Base-by-base conservation (phyloP, 495 filamentous ascomycete genomes). In the Penicillium bialowiezense region DNA sequence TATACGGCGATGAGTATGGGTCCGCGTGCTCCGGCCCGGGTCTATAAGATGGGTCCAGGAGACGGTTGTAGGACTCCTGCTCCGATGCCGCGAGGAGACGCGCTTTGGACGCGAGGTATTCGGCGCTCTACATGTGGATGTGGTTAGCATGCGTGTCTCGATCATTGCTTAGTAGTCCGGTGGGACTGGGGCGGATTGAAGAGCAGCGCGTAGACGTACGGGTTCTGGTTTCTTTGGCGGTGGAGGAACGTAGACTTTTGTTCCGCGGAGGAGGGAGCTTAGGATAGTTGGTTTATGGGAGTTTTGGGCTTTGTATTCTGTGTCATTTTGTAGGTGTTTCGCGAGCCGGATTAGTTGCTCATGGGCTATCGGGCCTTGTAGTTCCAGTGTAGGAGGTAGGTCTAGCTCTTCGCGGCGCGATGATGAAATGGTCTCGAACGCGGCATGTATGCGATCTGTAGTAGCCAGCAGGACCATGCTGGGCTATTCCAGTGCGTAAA, bases 41-140 rank as follows among this genome's bases (percentile, higher is more conserved):
- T 14, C 60, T 63, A 29, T 74, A 65, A 8, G 67, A n/a, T 69
- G 73, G 46, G 63, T 70, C 48, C 39, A 85, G 67, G 77, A 96
- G 86, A 51, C 84, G 80, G 44, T 87, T 79, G 70, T 97, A 98
- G 9, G 79, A 76, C 41, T 85, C 81, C 56, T 82, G 72, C 71
- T 97, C 91, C 59, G 87, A 84, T 56, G 91, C 83, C 37, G 76
- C 76, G 36, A 90, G 88, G 18, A 98, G 84, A 14, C 86, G 80
- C 2, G 82, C 79, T 92, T 97, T 98, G 3, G 93, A 70, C 7
- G 83, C 88, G 68, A 91, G 89, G 71, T 93, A 97, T 74, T 95
- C 89, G 7, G 86, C 71, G 9, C 80, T 87, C 89, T 97, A 50
- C 1, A 29, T 48, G 63, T 50, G 63, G 58, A 23, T 54, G 14